Conservation (phyloP, 805 yeast genomes). For the Saccharomycopsis fermentans region DNA sequence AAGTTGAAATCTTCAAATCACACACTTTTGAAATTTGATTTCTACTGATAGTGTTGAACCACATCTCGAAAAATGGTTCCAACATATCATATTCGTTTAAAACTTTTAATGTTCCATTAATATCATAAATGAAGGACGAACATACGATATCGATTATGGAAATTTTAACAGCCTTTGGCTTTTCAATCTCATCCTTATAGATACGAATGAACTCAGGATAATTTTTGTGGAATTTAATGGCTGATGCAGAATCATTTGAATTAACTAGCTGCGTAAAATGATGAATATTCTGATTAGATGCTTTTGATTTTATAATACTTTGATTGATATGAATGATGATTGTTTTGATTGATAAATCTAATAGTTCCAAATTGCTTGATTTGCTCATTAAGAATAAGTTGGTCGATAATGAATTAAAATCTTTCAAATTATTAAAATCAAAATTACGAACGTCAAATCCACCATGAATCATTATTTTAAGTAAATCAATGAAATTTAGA, state of each 20-base stretch:
- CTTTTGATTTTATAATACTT: background rate
- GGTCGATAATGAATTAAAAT: constrained; percentile 10
- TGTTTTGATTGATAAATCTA: background rate
- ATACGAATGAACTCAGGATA: constrained; percentile 1
- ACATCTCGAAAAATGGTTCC: constrained; percentile 43
- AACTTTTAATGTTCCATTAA: constrained; percentile 39
- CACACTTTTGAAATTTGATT: constrained; percentile 49
- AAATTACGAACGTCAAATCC: constrained; percentile 11
- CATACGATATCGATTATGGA: constrained; percentile 32
- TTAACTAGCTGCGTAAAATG: background rate
- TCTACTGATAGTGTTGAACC: constrained; percentile 42
- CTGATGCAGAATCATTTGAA: background rate
- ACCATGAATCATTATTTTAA: constrained; percentile 25
- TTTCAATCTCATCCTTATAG: constrained; percentile 1
- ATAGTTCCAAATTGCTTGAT: background rate
- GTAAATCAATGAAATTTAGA: constrained; percentile 20
- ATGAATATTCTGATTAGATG: background rate
- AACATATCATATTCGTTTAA: constrained; percentile 37
- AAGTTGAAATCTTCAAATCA: constrained; percentile 65
- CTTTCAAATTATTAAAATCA: constrained; percentile 1
- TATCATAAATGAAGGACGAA: constrained; percentile 53
- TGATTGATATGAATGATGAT: constrained; percentile 15
- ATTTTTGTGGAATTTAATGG: background rate
- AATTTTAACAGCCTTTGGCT: background rate
- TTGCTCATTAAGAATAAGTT: constrained; percentile 8